These are phyloP conservation scores for Fusarium gaditjirri DNA, from an alignment of 2,329 filamentous ascomycete species.

Conservation along the genomic window DNA sequence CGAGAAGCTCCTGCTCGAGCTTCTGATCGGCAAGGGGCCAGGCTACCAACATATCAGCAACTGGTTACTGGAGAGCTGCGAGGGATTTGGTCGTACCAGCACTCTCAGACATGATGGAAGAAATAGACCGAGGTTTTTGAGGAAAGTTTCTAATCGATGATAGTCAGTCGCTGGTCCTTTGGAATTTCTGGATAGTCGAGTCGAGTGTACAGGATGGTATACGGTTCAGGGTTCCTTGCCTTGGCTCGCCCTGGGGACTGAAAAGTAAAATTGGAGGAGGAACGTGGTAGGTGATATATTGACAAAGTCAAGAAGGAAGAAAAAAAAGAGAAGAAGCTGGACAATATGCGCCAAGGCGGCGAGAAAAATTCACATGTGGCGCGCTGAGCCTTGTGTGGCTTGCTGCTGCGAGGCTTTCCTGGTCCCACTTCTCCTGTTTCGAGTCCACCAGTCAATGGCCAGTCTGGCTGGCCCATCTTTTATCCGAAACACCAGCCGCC, in stretches of 20 bases:
- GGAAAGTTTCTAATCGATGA: constrained; percentile 15
- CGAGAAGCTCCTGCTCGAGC: constrained; percentile 83
- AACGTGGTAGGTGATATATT: constrained; percentile 29
- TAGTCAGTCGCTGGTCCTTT: constrained; percentile 22
- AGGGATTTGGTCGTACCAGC: constrained; percentile 34
- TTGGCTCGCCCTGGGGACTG: constrained; percentile 65
- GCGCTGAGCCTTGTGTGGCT: constrained; percentile 36
- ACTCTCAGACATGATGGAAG: constrained; percentile 43
- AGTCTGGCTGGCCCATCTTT: constrained; percentile 20
- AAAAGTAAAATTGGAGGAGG: constrained; percentile 22
- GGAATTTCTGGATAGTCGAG: neutral
- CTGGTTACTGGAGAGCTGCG: neutral
- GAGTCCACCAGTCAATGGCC: neutral
- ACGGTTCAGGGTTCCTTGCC: constrained; percentile 67
- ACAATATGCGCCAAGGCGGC: constrained; percentile 27
- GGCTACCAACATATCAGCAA: constrained; percentile 55
- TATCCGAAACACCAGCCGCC: constrained; percentile 30
- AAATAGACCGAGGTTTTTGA: constrained; percentile 26
- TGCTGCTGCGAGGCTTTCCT: constrained; percentile 1
- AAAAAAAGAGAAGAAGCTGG: constrained; percentile 34
- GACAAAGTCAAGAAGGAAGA: constrained; percentile 25
- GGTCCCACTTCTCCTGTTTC: neutral
- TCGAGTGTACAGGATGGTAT: constrained; percentile 26
- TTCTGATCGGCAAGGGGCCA: constrained; percentile 79
- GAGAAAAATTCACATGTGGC: constrained; percentile 42